Base-by-base conservation (phyloP, 2,329 filamentous ascomycete species). In the Davidsoniella neocaledoniae region DNA sequence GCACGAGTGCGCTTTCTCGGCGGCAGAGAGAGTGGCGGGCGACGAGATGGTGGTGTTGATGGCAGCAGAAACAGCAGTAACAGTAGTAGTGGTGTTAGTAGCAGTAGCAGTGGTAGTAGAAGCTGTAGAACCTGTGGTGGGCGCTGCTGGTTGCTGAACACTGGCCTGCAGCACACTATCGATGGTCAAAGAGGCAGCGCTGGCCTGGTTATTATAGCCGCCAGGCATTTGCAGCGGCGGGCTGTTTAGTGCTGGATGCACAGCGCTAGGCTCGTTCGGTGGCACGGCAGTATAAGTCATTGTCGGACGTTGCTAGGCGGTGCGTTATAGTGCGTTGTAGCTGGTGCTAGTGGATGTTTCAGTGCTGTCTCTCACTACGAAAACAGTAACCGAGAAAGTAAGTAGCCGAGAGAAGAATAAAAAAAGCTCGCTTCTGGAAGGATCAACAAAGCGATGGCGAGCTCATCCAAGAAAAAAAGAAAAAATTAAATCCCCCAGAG, bases 1-100 rank as follows among this genome's bases (percentile, higher is more conserved):
- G 49, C 88, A 79, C 8, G 86, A 94, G 66, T 96, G 91, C 33
- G 51, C 51, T 46, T 53, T 53, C 42, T 53, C 46, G 19, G 51
- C 46, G 38, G 51, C 51, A 19, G 43, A 46, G 29, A 70, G 68
- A 14, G 40, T 16, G 40, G 48, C 44, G 7, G 48, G 51, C 7
- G 51, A 50, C 23, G 51, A 50, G 38, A 53, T 50, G 12, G 51
- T 53, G 40, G 51, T 53, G 39, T 45, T 52, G 29, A 48, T 44
- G 17, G 43, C 43, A 25, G 36, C n/a, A 41, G 29, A 12, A 23
- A 29, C 5, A 25, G 21, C 21, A 19, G 48, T 25, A 19, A 21
- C n/a, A 2, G 43, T 19, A 36, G 44, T 26, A 37, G 46, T 37
- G 17, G 49, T 43, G 14, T 16, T n/a, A n/a, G n/a, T n/a, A n/a